Base-by-base conservation (phyloP, 2,329 filamentous ascomycete genomes). In the Aspergillus aculeatus region DNA sequence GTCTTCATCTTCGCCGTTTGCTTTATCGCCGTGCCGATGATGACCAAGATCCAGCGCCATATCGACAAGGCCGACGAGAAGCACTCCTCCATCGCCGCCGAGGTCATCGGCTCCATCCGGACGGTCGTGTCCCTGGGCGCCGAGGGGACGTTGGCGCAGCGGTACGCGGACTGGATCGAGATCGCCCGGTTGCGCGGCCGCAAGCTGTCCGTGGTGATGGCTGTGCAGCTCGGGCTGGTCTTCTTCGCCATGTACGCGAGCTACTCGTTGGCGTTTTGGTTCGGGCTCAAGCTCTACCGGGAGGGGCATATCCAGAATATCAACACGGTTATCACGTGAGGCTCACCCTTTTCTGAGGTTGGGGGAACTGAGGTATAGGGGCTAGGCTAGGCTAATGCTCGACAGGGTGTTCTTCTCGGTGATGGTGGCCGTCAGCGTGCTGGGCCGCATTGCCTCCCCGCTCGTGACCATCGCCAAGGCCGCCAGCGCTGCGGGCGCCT, bases 101-200 rank as follows among this genome's bases (percentile, higher is more conserved):
- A 82, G 59, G 71, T 76, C 0, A 74, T 82, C 41, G 63, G 66
- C 1, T 75, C 78, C 0, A 76, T 81, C 24, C 74, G 79, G 10
- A 80, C 79, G n/a, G 73, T 82, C 1, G 70, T 78, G 4, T 76
- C 79, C 0, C 75, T 78, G 10, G 77, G 78, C 5, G 80, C 79
- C 0, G 73, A 81, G 62, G 62, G 64, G 1, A 66, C 71, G 4
- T 67, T 80, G 50, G 65, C 67, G 0, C 64, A 58, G 2, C 78
- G 75, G 52, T 80, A 81, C 57, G 64, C 62, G 0, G 26, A 58
- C 4, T 77, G 75, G 63, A 72, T 80, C 1, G 66, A 73, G 1
- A 71, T 79, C 56, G 71, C 79, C 1, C 67, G 71, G 7, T 69
- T 68, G 29, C 67, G 69, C 21, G 77, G 71, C 1, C 59, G 71